A percentile compares a stretch with the other conserved stretches of the same genome.
Evolutionary conservation across 1,284 basidiomycete species (phyloP).

Genomic region (Tetrapyrgos nigripes): DNA sequence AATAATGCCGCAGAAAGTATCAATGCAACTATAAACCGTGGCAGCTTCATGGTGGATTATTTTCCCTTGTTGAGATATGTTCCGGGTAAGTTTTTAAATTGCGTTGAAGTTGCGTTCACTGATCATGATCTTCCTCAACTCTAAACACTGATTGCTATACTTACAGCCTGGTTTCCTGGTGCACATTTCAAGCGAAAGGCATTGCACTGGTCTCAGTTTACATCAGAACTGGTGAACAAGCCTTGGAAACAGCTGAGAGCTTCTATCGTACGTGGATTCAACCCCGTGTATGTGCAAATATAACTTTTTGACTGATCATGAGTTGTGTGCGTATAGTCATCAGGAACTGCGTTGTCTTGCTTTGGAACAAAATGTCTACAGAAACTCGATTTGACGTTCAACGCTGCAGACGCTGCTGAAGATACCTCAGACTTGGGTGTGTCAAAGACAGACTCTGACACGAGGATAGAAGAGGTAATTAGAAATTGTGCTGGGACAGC

Average conservation of each 20-base stretch:
- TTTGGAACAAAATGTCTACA: conserved; percentile 23
- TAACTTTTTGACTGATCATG: not conserved
- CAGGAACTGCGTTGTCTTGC: conserved; percentile 19
- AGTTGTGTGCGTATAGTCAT: too few relatives aligned
- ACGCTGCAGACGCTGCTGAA: not conserved
- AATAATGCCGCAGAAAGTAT: conserved; percentile 27
- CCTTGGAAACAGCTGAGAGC: conserved; percentile 27
- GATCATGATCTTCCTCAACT: too few relatives aligned
- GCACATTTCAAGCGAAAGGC: conserved; percentile 36
- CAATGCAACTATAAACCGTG: conserved; percentile 30
- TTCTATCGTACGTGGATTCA: conserved; percentile 19
- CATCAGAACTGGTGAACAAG: conserved; percentile 19
- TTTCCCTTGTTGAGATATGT: conserved; percentile 32
- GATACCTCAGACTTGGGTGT: not conserved
- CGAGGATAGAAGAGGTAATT: conserved; percentile 21
- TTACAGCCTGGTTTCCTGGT: conserved; percentile 35
- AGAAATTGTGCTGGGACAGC: conserved; percentile 26
- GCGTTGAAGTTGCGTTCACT: too few relatives aligned
- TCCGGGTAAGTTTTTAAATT: conserved; percentile 21
- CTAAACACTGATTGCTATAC: not conserved
- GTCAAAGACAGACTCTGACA: too few relatives aligned
- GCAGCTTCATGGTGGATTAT: conserved; percentile 38
- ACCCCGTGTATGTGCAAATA: not conserved
- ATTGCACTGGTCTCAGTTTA: conserved; percentile 19
- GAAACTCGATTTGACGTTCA: conserved; percentile 5